phyloP scores from a whole-genome alignment of 768 basidiomycete genomes.

The Tephrocybe sp. region DNA sequence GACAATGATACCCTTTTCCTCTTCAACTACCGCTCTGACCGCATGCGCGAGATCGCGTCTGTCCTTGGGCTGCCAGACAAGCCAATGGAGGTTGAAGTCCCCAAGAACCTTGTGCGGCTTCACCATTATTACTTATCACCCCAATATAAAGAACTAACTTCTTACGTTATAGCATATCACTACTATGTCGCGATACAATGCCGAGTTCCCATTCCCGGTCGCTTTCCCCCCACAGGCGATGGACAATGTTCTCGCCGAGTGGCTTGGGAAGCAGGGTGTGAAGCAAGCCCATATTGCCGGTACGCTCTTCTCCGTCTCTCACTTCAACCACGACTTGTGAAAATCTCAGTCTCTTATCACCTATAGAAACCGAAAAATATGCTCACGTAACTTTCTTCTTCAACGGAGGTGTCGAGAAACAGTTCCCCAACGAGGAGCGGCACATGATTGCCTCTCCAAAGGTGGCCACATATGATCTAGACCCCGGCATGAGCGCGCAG shows the following conservation, averaged over 20 bases:
- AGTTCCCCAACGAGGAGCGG: constrained; percentile 79
- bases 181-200: constrained; percentile 93
- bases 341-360: neutral
- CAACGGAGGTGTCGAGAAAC: constrained; percentile 94
- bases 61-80: constrained; percentile 82
- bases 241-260: constrained; percentile 93
- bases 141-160: neutral
- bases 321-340: neutral
- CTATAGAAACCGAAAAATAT: constrained; percentile 91
- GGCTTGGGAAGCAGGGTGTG: constrained; percentile 73
- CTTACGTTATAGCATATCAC: constrained; percentile 61
- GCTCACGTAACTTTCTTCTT: constrained; percentile 99
- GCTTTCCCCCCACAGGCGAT: constrained; percentile 94
- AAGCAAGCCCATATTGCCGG: constrained; percentile 60
- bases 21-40: constrained; percentile 97
- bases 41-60: constrained; percentile 87
- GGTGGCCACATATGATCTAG: constrained; percentile 91
- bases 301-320: neutral
- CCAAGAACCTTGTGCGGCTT: constrained; percentile 68
- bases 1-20: constrained; percentile 89
- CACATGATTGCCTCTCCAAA: constrained; percentile 90
- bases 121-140: neutral
- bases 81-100: constrained; percentile 80
- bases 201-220: constrained; percentile 83
- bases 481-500: constrained; percentile 88